phyloP scores from a whole-genome alignment of 768 basidiomycete species.

The Leucogyrophana mollusca region DNA sequence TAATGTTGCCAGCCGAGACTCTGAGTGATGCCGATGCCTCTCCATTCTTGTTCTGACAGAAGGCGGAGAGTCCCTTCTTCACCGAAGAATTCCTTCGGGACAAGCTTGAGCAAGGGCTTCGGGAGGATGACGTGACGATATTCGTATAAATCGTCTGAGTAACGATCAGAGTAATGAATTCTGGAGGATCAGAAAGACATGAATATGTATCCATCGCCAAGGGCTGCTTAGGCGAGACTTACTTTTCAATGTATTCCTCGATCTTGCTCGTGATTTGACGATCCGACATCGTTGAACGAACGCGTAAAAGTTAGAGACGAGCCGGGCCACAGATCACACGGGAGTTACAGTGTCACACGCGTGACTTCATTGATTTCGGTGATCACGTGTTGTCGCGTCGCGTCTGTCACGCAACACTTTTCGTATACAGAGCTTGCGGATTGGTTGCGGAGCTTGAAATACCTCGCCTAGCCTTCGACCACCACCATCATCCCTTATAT shows the following conservation, averaged over 20 bases:
- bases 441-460: too few species aligned
- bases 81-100: slow-evolving; percentile 84
- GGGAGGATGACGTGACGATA: slow-evolving; percentile 98
- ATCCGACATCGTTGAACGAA: slow-evolving; percentile 20
- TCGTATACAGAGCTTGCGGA: not conserved
- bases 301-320: slow-evolving; percentile 12
- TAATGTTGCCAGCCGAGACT: slow-evolving; percentile 97
- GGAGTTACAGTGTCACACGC: not conserved
- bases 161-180: slow-evolving; percentile 89
- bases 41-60: slow-evolving; percentile 87
- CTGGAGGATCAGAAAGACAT: slow-evolving; percentile 34
- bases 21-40: slow-evolving; percentile 94
- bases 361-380: slow-evolving; percentile 5
- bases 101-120: slow-evolving; percentile 89
- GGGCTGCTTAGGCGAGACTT: slow-evolving; percentile 16
- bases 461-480: too few species aligned
- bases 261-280: slow-evolving; percentile 49
- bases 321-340: not conserved
- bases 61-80: slow-evolving; percentile 78
- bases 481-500: too few species aligned
- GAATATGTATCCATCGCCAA: slow-evolving; percentile 15
- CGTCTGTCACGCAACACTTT: slow-evolving; percentile 19
- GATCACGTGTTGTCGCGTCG: slow-evolving; percentile 26
- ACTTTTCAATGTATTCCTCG: slow-evolving; percentile 83
- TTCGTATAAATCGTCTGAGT: slow-evolving; percentile 90